Conservation (phyloP, 306 rosid species). For the Castanea crenata region DNA sequence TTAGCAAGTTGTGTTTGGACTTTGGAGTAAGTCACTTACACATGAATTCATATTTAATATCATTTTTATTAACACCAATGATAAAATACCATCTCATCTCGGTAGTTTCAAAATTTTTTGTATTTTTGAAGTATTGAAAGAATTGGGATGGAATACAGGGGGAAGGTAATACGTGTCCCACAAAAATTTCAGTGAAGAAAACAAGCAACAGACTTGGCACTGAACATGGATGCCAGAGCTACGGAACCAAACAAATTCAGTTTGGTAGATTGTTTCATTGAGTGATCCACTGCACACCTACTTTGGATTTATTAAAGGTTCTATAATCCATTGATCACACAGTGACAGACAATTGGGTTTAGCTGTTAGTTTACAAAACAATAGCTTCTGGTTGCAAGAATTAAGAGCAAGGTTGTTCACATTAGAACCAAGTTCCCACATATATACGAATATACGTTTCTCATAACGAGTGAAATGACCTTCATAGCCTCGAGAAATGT, state of each 20-base stretch:
- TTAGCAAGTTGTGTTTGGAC: too few species aligned
- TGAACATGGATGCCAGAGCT: conserved; percentile 31
- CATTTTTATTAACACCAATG: too few species aligned
- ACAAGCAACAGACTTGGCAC: conserved; percentile 31
- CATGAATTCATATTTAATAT: too few species aligned
- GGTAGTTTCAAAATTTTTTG: too few species aligned
- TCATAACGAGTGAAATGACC: not conserved
- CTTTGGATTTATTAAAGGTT: not conserved
- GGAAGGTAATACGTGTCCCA: conserved; percentile 18
- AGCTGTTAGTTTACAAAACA: too few species aligned
- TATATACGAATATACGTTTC: conserved; percentile 21
- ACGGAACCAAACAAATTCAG: conserved; percentile 39
- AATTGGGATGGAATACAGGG: not conserved
- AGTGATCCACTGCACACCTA: conserved; percentile 3
- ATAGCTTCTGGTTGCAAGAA: not conserved
- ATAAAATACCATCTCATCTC: too few species aligned
- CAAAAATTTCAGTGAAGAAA: not conserved
- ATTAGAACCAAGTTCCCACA: not conserved
- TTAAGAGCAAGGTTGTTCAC: not conserved
- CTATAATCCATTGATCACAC: conserved; percentile 5
- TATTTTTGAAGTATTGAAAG: too few species aligned
- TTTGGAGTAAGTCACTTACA: too few species aligned
- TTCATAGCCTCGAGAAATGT: conserved; percentile 5
- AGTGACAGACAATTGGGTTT: not conserved
- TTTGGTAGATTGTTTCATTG: not conserved